phyloP scores from a whole-genome alignment of 345 rosid genomes.

The Eucalyptus sp. region DNA sequence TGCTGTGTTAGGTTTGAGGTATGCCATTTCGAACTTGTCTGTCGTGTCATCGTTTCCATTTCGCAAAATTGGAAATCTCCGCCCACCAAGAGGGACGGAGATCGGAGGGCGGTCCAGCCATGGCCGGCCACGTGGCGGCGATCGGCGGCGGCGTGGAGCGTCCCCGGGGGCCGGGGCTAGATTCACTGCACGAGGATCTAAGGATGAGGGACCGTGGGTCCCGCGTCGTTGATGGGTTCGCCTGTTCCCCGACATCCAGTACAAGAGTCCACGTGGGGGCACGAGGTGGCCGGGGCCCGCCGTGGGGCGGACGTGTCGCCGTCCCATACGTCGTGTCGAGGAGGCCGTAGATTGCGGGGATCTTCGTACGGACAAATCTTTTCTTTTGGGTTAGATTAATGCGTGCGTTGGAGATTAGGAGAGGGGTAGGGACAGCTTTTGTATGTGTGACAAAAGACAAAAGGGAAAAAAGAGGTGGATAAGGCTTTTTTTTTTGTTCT shows the following conservation, averaged over 20 bases:
- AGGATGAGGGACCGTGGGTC: neutral
- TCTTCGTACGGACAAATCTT: slow-evolving; percentile 6
- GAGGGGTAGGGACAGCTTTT: neutral
- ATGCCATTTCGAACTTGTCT: neutral
- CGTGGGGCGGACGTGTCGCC: slow-evolving; percentile 6
- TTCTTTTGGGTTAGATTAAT: neutral
- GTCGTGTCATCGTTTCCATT: neutral
- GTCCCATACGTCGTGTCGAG: neutral
- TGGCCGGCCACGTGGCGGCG: neutral
- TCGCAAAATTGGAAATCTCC: neutral
- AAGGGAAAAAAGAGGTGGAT: neutral
- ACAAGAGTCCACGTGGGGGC: slow-evolving; percentile 21
- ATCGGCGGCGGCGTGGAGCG: neutral
- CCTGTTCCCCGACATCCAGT: slow-evolving; percentile 14
- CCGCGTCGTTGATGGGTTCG: neutral
- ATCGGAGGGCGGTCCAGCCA: neutral
- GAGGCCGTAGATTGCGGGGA: slow-evolving; percentile 19
- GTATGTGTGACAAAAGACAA: neutral
- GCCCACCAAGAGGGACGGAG: neutral
- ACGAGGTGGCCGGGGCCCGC: slow-evolving; percentile 1
- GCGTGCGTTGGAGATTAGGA: neutral
- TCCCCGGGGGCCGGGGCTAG: neutral
- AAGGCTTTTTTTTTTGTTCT: neutral
- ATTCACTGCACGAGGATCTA: neutral
- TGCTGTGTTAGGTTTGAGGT: too few relatives aligned